Percentiles rank a stretch among this genome's conserved stretches.
phyloP scores from a whole-genome alignment of 139 green algal genomes.

The Trebouxia sp. region DNA sequence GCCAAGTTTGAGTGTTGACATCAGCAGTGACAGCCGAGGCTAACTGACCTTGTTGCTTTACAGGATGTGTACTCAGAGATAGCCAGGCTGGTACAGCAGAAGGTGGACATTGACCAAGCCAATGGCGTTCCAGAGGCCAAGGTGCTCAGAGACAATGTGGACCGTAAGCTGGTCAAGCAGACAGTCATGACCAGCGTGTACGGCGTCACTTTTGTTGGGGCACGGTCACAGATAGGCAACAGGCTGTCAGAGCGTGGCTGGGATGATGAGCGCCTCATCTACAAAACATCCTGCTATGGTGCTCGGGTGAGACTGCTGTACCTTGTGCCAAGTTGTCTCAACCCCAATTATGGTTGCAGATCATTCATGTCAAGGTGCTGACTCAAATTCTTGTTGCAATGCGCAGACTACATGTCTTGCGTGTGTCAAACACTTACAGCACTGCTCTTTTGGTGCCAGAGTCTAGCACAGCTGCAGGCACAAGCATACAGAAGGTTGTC shows the following conservation, averaged over 20 bases:
- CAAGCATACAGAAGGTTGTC: no score
- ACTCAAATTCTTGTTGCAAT: background rate
- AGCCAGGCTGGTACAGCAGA: conserved; percentile 52
- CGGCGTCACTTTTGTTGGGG: conserved; percentile 92
- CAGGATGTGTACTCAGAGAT: conserved; percentile 87
- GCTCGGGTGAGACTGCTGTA: conserved; percentile 42
- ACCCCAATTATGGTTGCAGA: background rate
- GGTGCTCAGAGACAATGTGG: conserved; percentile 53
- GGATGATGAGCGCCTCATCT: conserved; percentile 47
- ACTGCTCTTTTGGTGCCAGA: no score
- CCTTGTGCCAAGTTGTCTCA: background rate
- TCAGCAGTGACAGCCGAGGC: background rate
- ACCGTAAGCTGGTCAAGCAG: conserved; percentile 96
- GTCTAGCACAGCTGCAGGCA: no score
- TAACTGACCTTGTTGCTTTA: background rate
- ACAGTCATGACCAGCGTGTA: conserved; percentile 99
- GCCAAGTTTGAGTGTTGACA: background rate
- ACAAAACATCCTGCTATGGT: conserved; percentile 71
- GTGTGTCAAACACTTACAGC: background rate
- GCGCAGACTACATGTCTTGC: background rate
- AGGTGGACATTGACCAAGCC: conserved; percentile 48
- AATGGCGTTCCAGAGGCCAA: conserved; percentile 38
- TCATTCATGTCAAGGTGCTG: background rate
- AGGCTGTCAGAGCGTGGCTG: conserved; percentile 78
- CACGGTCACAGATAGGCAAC: conserved; percentile 82